phyloP scores from a whole-genome alignment of 352 stramenopile genomes.

The Lagenidium sp. region DNA sequence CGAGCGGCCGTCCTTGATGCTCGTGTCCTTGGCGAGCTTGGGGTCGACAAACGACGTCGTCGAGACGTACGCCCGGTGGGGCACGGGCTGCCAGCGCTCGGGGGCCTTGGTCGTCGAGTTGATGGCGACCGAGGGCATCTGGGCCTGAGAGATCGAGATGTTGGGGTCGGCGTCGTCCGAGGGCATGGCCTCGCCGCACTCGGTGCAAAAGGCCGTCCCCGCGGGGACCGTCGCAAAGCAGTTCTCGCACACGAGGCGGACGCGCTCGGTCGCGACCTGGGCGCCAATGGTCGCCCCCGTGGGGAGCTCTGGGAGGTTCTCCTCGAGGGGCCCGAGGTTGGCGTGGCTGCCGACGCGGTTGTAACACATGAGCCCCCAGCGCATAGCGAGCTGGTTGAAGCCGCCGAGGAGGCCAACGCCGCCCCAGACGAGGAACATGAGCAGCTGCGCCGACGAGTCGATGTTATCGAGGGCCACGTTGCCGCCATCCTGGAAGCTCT shows the following conservation, averaged over 20 bases:
- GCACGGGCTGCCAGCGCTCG: conserved; percentile 78
- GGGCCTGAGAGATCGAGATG: conserved; percentile 81
- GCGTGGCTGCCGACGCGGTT: conserved; percentile 78
- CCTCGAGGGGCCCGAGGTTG: conserved; percentile 49
- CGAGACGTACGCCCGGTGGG: conserved; percentile 76
- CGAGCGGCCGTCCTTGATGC: conserved; percentile 68
- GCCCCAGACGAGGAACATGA: conserved; percentile 80
- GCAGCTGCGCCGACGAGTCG: conserved; percentile 35
- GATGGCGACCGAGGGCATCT: conserved; percentile 80
- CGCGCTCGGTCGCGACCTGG: conserved; percentile 42
- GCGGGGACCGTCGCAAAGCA: conserved; percentile 80
- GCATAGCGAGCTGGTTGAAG: conserved; percentile 80
- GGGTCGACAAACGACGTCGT: conserved; percentile 86
- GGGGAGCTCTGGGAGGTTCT: conserved; percentile 68
- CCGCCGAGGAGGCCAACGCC: conserved; percentile 45
- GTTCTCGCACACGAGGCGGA: conserved; percentile 84
- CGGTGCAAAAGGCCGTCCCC: conserved; percentile 82
- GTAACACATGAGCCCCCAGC: conserved; percentile 85
- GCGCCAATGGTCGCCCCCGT: conserved; percentile 53
- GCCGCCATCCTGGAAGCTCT: conserved; percentile 57
- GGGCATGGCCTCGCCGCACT: conserved; percentile 83
- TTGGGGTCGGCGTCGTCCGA: conserved; percentile 61
- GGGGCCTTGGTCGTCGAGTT: conserved; percentile 69
- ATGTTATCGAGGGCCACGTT: conserved; percentile 36
- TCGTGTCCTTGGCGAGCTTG: conserved; percentile 73